Conservation (phyloP, 2,329 filamentous ascomycete genomes). For the Ascochyta rabiei region DNA sequence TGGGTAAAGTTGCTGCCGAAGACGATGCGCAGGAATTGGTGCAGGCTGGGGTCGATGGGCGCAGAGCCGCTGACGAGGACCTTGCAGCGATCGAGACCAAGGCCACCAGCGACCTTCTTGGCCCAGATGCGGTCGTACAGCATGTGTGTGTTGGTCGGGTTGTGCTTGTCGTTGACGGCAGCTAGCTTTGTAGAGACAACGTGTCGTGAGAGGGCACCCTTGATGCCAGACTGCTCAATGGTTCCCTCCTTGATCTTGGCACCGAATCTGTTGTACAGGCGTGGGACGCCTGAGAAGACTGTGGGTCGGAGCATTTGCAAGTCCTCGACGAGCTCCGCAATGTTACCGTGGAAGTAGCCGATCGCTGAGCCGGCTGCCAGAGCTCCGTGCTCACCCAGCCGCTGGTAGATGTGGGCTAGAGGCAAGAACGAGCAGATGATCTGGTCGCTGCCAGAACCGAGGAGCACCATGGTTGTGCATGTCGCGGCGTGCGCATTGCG, state of each 20-base stretch:
- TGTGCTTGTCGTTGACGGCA: slow-evolving; percentile 71
- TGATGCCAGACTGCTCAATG: slow-evolving; percentile 77
- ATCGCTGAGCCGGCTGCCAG: slow-evolving; percentile 75
- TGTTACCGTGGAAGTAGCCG: slow-evolving; percentile 94
- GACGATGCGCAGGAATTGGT: slow-evolving; percentile 85
- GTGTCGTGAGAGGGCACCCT: slow-evolving; percentile 79
- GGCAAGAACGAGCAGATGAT: slow-evolving; percentile 86
- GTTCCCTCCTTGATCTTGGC: slow-evolving; percentile 81
- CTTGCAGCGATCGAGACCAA: slow-evolving; percentile 76
- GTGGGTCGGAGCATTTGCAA: slow-evolving; percentile 86
- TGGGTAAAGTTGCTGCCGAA: slow-evolving; percentile 81
- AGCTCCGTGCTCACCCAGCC: slow-evolving; percentile 77
- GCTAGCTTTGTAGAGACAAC: slow-evolving; percentile 81
- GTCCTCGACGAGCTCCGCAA: slow-evolving; percentile 85
- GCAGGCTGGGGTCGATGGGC: slow-evolving; percentile 84
- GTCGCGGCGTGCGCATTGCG: slow-evolving; percentile 77
- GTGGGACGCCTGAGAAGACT: slow-evolving; percentile 84
- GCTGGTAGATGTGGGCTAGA: slow-evolving; percentile 91
- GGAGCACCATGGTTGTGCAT: slow-evolving; percentile 63
- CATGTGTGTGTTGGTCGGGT: slow-evolving; percentile 79
- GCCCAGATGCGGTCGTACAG: slow-evolving; percentile 89
- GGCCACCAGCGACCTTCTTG: slow-evolving; percentile 80
- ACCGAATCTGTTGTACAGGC: slow-evolving; percentile 90
- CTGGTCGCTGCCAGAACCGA: slow-evolving; percentile 63
- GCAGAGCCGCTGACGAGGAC: slow-evolving; percentile 88